Evolutionary conservation across 2,329 filamentous ascomycete genomes (phyloP), one percentile per base, ranked within the genome.

Genomic region (Arthrinium puccinioides): DNA sequence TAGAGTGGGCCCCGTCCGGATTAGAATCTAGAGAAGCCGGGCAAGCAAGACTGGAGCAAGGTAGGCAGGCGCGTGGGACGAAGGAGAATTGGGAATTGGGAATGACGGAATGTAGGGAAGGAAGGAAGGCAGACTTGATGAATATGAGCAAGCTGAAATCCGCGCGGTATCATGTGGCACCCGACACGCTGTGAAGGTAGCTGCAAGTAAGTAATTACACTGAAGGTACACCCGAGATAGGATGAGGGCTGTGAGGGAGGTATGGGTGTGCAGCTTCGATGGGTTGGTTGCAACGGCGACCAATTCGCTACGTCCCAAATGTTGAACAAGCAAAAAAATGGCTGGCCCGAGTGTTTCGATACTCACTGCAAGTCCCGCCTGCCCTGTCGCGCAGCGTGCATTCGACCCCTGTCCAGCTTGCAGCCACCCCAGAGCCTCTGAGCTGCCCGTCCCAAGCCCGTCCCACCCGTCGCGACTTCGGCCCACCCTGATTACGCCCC

Each of bases 261-360:
- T n/a, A n/a, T n/a, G n/a, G n/a, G n/a, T n/a, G n/a, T n/a, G n/a
- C n/a, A n/a, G n/a, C n/a, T n/a, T n/a, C n/a, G n/a, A n/a, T n/a
- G n/a, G n/a, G n/a, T n/a, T n/a, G n/a, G n/a, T n/a, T n/a, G n/a
- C n/a, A n/a, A n/a, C n/a, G n/a, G n/a, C n/a, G n/a, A n/a, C n/a
- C n/a, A 23, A 25, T 33, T 20, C 31, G 35, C 27, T n/a, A 20
- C 27, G 36, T 42, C 40, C 40, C 40, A 42, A 42, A 42, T 42
- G 40, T 42, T 42, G 40, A 42, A 42, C 40, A 31, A 21, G 36
- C 36, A 42, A 39, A 42, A 33, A 41, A 39, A 39, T 38, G 36
- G 36, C 29, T 39, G 40, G 40, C 32, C 24, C 21, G 37, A 21
- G 21, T 27, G 26, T n/a, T n/a, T n/a, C n/a, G n/a, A n/a, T n/a